Percentiles rank a stretch among this genome's conserved stretches.
Conservation (phyloP, 768 basidiomycete genomes). For the Guyanaporus albipodus region DNA sequence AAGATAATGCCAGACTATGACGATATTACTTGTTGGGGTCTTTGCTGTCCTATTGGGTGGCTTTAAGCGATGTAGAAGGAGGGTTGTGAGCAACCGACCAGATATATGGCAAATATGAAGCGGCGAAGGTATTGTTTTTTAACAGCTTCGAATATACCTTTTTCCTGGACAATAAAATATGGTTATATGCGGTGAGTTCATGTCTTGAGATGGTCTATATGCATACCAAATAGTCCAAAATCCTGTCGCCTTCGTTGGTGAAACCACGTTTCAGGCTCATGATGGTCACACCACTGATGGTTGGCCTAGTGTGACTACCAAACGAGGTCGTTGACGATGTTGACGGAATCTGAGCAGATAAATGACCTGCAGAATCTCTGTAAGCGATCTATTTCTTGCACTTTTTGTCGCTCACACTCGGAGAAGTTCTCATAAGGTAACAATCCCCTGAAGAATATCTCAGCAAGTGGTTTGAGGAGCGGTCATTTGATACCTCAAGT, state of each 20-base stretch:
- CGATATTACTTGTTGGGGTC: slow-evolving; percentile 74
- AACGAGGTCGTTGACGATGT: slow-evolving; percentile 35
- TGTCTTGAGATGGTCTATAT: slow-evolving; percentile 14
- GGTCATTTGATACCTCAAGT: slow-evolving; percentile 49
- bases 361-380: slow-evolving; percentile 16
- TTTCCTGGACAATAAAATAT: slow-evolving; percentile 49
- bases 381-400: neutral
- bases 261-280: slow-evolving; percentile 72
- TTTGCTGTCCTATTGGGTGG: slow-evolving; percentile 59
- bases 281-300: slow-evolving; percentile 64
- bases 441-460: slow-evolving; percentile 49
- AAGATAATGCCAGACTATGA: slow-evolving; percentile 1
- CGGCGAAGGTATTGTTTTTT: slow-evolving; percentile 81
- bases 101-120: slow-evolving; percentile 81
- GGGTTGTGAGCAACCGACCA: slow-evolving; percentile 44
- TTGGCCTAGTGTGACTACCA: slow-evolving; percentile 35
- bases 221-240: slow-evolving; percentile 75
- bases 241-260: slow-evolving; percentile 77
- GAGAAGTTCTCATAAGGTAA: slow-evolving; percentile 79
- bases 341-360: slow-evolving; percentile 32
- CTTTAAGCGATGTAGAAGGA: neutral
- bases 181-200: slow-evolving; percentile 6
- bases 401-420: slow-evolving; percentile 42
- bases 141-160: slow-evolving; percentile 83
- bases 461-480: neutral